Evolutionary conservation across 2,329 filamentous ascomycete genomes (phyloP), one percentile per base, ranked within the genome.

Genomic region (Lasiodiplodia theobromae): DNA sequence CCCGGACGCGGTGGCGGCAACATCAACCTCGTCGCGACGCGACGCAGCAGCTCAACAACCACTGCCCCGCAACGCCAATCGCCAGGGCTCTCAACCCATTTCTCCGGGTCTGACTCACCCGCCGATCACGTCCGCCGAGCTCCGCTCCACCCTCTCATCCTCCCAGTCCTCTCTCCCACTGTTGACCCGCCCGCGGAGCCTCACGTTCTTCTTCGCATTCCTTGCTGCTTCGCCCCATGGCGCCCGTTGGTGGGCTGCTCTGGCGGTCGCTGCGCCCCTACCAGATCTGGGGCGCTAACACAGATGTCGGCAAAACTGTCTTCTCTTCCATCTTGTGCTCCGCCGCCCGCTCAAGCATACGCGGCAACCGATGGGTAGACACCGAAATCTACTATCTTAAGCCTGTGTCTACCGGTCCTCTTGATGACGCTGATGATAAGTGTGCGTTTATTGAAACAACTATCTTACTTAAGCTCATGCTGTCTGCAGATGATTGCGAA

Each of bases 261-360:
- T 92, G 89, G 87, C 88, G 89, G 70, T 87, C 86, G 10, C 83
- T 94, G 66, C 87, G 88, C 70, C 84, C 88, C 14, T 87, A 92
- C 73, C 92, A 96, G 78, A 83, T 96, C 47, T 96, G 92, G 74
- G 93, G 93, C 34, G 91, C 93, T 57, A 96, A 95, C 74, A 96
- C 93, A 0, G 88, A 92, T 72, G 92, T 96, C 31, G 93, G 93
- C 71, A 96, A 96, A 83, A 96, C 93, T 0, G 87, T 96, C 38
- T 86, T 94, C 69, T 90, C 91, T 2, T 93, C 92, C 0, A 79
- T 93, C 14, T 82, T 96, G 3, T 91, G 88, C 77, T 89, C 87
- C 70, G 86, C 90, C 10, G 85, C 89, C 4, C 81, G 80, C 47
- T 7, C 31, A 34, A 34, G 6, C 8, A 34, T 5, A 34, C 12